Evolutionary conservation across 495 filamentous ascomycete species (phyloP), one percentile per base, ranked within the genome.

Genomic region (Penicillium cosmopolitanum): DNA sequence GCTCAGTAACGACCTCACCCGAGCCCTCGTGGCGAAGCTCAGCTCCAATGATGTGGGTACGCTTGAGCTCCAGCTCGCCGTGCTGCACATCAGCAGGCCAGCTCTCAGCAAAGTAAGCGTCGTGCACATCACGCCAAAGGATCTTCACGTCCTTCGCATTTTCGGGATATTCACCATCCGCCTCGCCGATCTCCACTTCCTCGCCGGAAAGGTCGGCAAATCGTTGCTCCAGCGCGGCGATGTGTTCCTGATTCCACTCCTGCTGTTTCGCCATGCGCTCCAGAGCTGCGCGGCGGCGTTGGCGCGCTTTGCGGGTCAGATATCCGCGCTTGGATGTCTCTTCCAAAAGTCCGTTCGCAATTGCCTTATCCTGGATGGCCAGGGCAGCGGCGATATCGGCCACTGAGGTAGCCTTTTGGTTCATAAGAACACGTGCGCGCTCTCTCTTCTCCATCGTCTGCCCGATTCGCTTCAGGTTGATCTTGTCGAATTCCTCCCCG

Each of bases 331-430:
- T 64, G 11, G 62, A 19, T 10, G 46, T 34, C 6, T 61, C 61
- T 18, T 61, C 61, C 38, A 63, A 68, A 40, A 79, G 63, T 18
- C 72, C 73, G 21, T 71, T 58, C 60, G 54, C 38, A 33, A 73
- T 69, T 53, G 77, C 71, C 34, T 72, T 58, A 34, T 70, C 78
- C 66, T 85, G 84, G 60, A 85, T 86, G 5, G 64, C 70, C 50
- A 98, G 76, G 10, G 96, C 89, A 23, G 85, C 86, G 1, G 95
- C 91, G 23, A 98, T 75, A 73, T 98, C 95, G 28, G 95, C 95
- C 18, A 96, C 80, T 11, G 80, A 82, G 69, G 93, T 96, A n/a
- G 89, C 90, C 73, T 88, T 92, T 80, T 96, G 91, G 78, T 97
- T 80, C 87, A 91, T 92, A 31, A 97, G 71, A 50, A 73, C 79